Base-by-base conservation (phyloP, 192 early-diverging fungal genomes). In the Diversispora epigaea region DNA sequence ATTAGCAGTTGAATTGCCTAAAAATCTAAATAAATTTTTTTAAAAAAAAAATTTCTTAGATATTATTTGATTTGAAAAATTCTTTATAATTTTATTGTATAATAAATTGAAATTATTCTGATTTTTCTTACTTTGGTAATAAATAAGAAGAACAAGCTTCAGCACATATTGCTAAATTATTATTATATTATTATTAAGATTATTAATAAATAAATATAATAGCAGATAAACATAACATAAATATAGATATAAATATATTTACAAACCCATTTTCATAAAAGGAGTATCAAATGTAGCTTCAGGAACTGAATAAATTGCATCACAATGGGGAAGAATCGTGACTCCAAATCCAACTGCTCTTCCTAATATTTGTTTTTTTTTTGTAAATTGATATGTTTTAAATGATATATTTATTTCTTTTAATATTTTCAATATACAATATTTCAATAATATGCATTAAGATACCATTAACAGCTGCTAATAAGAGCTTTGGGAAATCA, bases 131-230 rank as follows among this genome's bases (percentile, higher is more conserved):
- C 83, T 80, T 77, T 61, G 91, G 92, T 64, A 93, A 91, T 4
- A 87, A 77, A 39, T 89, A 69, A 19, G 88, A 88, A 22, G 89
- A 91, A 83, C 88, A 89, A 11, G 88, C 92, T 76, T 93, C 92
- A 11, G 88, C 91, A 69, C 89, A 91, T 71, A 92, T 89, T 14
- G 84, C 85, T 85, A 75, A 67, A 22, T 19, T 4, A 49, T 15
- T 9, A 12, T 52, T 54, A 19, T 19, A 21, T 21, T 74, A 52
- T 22, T 75, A 12, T 41, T 47, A 17, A 44, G 14, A 64, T 61
- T 19, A 4, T 11, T 19, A 10, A 40, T 50, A 46, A 3, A 17
- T 17, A 12, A 54, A 32, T 22, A 4, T 41, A 6, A 71, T 14
- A n/a, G 21, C 19, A 21, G 39, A 6, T 17, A 76, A 62, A 7